Evolutionary conservation across 352 stramenopile species (phyloP).

Genomic region (Pythium dissotocum): DNA sequence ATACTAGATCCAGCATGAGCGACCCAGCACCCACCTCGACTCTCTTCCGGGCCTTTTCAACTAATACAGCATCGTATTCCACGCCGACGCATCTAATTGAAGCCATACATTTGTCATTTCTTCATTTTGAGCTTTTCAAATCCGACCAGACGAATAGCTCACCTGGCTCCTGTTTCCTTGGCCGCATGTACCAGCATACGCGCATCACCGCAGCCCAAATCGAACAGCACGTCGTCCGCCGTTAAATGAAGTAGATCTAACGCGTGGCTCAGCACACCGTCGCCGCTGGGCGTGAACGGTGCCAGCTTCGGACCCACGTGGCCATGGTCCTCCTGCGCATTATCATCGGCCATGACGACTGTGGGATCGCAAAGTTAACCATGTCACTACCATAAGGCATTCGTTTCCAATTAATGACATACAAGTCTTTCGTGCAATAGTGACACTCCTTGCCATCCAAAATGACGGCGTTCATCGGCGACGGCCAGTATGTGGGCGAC

Average conservation of each 20-base stretch:
- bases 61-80: conserved; percentile 73
- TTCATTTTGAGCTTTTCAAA: background rate
- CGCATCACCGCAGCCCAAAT: conserved; percentile 80
- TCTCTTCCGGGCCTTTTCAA: conserved; percentile 42
- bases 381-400: conserved; percentile 9
- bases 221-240: conserved; percentile 59
- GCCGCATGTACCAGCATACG: conserved; percentile 70
- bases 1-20: too few relatives aligned
- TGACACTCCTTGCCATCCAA: conserved; percentile 16
- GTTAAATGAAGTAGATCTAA: conserved; percentile 66
- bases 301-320: conserved; percentile 59
- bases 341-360: conserved; percentile 6
- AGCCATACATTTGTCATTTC: conserved; percentile 1
- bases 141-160: background rate
- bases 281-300: conserved; percentile 77
- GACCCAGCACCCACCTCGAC: conserved; percentile 36
- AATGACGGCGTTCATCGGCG: conserved; percentile 37
- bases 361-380: background rate
- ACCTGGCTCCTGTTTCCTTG: conserved; percentile 45
- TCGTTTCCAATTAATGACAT: background rate
- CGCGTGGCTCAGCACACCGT: conserved; percentile 59
- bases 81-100: conserved; percentile 59
- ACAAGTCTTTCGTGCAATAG: background rate
- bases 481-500: conserved; percentile 53
- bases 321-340: background rate